phyloP scores from a whole-genome alignment of 495 filamentous ascomycete genomes.

The Thermochaetoides thermophila region DNA sequence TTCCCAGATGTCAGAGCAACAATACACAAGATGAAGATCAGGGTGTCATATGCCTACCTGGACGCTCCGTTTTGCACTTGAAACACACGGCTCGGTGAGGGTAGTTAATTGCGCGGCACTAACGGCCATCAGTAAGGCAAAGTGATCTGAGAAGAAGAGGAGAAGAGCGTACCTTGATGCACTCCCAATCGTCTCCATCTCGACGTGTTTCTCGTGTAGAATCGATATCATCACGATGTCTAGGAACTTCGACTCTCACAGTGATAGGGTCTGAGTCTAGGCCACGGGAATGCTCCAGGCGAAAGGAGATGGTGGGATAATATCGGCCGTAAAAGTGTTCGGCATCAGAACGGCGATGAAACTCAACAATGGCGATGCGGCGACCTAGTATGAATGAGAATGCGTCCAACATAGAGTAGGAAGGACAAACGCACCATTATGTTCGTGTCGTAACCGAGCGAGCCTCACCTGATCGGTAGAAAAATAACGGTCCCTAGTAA shows the following conservation, averaged over 20 bases:
- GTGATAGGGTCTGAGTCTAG: slow-evolving; percentile 33
- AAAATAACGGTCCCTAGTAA: slow-evolving; percentile 14
- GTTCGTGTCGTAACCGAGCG: slow-evolving; percentile 13
- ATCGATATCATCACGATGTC: slow-evolving; percentile 43
- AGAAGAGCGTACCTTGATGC: slow-evolving; percentile 38
- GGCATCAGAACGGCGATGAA: slow-evolving; percentile 33
- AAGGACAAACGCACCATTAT: slow-evolving; percentile 13
- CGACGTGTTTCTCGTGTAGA: slow-evolving; percentile 28
- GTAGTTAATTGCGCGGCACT: slow-evolving; percentile 66
- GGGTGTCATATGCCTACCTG: no score
- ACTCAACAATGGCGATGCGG: slow-evolving; percentile 23
- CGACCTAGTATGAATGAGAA: slow-evolving; percentile 9
- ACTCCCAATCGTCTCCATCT: slow-evolving; percentile 63
- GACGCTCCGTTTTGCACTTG: slow-evolving; percentile 55
- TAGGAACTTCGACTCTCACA: slow-evolving; percentile 45
- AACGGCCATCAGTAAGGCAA: not conserved
- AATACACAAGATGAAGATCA: no score
- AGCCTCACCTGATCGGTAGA: slow-evolving; percentile 16
- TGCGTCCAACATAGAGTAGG: not conserved
- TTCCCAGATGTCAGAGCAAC: no score
- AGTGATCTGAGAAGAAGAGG: not conserved
- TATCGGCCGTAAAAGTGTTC: slow-evolving; percentile 51
- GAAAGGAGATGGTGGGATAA: slow-evolving; percentile 43
- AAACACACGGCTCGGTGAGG: slow-evolving; percentile 55
- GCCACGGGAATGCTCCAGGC: slow-evolving; percentile 18